Evolutionary conservation across 2,329 filamentous ascomycete species (phyloP).

Genomic region (Stylonectria norvegica): DNA sequence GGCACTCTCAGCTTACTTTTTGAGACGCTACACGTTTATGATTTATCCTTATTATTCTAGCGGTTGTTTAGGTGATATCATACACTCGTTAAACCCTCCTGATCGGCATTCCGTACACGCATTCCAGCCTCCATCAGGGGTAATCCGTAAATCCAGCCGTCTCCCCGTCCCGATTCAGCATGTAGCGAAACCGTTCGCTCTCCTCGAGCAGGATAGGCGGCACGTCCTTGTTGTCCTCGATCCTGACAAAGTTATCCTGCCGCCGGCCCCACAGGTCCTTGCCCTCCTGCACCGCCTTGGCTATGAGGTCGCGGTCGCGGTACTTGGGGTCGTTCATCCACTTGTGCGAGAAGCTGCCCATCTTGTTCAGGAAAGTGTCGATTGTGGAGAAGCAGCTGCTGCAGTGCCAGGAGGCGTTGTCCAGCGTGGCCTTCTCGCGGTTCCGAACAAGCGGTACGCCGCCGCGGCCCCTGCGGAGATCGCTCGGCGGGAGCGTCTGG

Average conservation of each 20-base stretch:
- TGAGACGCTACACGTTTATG: no score
- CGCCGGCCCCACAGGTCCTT: slow-evolving; percentile 53
- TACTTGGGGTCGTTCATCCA: slow-evolving; percentile 50
- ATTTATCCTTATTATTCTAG: background rate
- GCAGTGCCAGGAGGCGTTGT: slow-evolving; percentile 59
- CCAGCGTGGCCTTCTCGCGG: slow-evolving; percentile 43
- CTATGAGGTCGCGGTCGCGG: slow-evolving; percentile 46
- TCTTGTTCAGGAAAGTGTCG: slow-evolving; percentile 52
- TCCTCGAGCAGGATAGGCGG: slow-evolving; percentile 45
- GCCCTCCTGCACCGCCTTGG: slow-evolving; percentile 48
- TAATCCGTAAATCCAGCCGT: slow-evolving; percentile 49
- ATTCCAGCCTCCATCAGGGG: slow-evolving; percentile 21
- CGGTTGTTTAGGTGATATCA: background rate
- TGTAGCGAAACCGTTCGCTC: slow-evolving; percentile 40
- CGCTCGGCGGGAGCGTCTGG: slow-evolving; percentile 50
- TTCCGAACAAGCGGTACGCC: slow-evolving; percentile 37
- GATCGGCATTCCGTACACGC: background rate
- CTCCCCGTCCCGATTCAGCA: slow-evolving; percentile 44
- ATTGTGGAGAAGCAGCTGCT: slow-evolving; percentile 58
- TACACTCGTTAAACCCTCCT: background rate
- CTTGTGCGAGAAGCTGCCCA: slow-evolving; percentile 54
- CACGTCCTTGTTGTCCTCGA: slow-evolving; percentile 51
- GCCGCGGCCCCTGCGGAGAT: slow-evolving; percentile 49
- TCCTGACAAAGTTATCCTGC: slow-evolving; percentile 44
- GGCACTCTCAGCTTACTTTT: no score